phyloP scores from a whole-genome alignment of 768 basidiomycete genomes.

The Panaeolus papilionaceus region DNA sequence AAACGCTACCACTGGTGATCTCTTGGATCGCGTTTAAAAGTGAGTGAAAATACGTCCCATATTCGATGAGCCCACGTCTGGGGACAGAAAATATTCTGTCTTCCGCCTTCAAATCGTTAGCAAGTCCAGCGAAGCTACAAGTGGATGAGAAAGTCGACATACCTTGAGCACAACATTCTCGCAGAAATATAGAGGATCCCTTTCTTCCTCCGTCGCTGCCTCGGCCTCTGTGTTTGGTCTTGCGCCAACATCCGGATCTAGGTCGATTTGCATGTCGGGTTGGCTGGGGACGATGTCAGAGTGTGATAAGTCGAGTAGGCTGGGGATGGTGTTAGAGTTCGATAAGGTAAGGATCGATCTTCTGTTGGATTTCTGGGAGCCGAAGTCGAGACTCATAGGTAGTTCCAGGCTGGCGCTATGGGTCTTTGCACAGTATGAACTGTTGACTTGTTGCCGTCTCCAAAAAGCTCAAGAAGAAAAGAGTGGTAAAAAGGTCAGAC shows the following conservation, averaged over 20 bases:
- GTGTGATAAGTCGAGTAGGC: not conserved
- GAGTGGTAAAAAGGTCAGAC: too few species aligned
- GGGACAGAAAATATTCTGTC: not conserved
- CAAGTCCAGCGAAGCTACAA: fast-evolving
- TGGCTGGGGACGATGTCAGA: not conserved
- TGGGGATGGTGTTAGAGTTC: too few species aligned
- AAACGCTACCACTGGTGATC: too few species aligned
- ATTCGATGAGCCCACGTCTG: not conserved
- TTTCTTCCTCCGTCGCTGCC: not conserved
- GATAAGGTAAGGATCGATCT: not conserved
- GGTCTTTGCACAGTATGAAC: too few species aligned
- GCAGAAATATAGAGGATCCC: not conserved
- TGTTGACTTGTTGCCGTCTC: too few species aligned
- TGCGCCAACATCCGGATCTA: not conserved
- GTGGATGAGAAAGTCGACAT: not conserved
- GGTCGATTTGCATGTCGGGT: not conserved
- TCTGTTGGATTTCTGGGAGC: not conserved
- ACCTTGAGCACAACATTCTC: not conserved
- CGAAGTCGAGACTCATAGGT: not conserved
- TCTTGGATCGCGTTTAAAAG: not conserved
- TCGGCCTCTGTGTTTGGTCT: too few species aligned
- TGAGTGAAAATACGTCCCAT: not conserved
- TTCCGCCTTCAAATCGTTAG: not conserved
- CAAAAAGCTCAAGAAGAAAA: too few species aligned
- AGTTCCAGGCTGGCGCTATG: not conserved